Conservation (phyloP, 495 filamentous ascomycete genomes). For the Penicillium diatomitis region DNA sequence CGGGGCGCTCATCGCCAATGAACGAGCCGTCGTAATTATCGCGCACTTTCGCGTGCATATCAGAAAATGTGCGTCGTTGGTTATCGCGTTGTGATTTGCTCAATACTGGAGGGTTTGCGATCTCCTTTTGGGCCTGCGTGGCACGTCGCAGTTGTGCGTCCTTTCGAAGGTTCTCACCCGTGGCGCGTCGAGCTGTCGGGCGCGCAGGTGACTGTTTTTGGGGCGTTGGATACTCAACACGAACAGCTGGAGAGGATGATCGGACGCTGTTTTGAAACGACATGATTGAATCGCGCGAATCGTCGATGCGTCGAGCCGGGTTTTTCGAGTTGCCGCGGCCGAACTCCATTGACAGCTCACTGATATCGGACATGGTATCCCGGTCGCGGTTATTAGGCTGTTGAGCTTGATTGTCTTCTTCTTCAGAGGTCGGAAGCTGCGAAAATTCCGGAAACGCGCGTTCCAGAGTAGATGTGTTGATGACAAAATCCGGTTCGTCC, state of each 20-base stretch:
- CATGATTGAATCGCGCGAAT: constrained; percentile 37
- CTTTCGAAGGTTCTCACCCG: constrained; percentile 35
- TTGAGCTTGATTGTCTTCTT: constrained; percentile 11
- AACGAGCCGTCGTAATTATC: constrained; percentile 48
- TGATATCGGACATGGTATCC: constrained; percentile 24
- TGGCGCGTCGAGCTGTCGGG: constrained; percentile 21
- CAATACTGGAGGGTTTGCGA: constrained; percentile 27
- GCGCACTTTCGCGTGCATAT: constrained; percentile 47
- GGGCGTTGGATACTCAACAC: constrained; percentile 39
- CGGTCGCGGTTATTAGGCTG: not conserved
- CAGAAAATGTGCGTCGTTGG: constrained; percentile 37
- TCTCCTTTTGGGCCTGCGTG: constrained; percentile 39
- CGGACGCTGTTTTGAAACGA: constrained; percentile 41
- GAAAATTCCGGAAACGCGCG: constrained; percentile 56
- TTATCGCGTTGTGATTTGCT: constrained; percentile 25
- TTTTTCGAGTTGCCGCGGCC: constrained; percentile 31
- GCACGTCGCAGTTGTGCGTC: constrained; percentile 37
- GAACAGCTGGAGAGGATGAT: constrained; percentile 38
- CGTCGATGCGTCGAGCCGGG: constrained; percentile 25
- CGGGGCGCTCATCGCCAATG: constrained; percentile 42
- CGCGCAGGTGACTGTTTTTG: constrained; percentile 21
- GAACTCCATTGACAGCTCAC: constrained; percentile 35
- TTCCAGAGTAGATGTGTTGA: constrained; percentile 56
- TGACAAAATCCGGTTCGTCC: constrained; percentile 38
- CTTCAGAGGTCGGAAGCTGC: constrained; percentile 32